A percentile compares a stretch with the other conserved stretches of the same genome.
Conservation (phyloP, 257 asterid species). For the Nicotiana noctiflora region DNA sequence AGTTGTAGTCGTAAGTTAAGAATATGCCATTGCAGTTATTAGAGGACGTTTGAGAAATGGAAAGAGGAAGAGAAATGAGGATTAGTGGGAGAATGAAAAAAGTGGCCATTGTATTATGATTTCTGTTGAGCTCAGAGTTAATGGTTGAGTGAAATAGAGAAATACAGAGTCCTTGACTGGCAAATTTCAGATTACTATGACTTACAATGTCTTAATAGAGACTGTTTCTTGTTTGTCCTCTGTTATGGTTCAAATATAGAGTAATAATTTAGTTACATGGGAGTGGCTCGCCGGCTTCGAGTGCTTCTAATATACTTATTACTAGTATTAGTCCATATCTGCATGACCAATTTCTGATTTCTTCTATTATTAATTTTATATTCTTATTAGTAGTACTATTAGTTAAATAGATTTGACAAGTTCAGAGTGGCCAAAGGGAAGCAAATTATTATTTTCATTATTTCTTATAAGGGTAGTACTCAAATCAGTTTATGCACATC, state of each 20-base stretch:
- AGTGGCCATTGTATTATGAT: constrained; percentile 20
- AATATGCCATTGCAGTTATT: constrained; percentile 44
- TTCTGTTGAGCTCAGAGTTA: constrained; percentile 17
- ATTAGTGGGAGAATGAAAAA: constrained; percentile 13
- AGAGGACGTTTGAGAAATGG: constrained; percentile 34
- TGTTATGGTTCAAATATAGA: constrained; percentile 15
- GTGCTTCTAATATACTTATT: constrained; percentile 10
- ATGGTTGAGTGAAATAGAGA: background rate
- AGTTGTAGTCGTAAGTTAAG: constrained; percentile 30
- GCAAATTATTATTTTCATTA: no score
- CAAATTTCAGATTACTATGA: background rate
- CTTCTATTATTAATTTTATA: background rate
- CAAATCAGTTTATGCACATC: no score
- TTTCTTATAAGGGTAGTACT: no score
- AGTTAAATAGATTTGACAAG: background rate
- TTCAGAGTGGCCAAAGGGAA: background rate
- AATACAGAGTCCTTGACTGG: background rate
- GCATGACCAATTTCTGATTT: background rate
- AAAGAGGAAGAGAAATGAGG: constrained; percentile 24
- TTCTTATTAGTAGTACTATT: background rate
- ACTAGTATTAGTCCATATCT: background rate
- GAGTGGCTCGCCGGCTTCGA: constrained; percentile 33
- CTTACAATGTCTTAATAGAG: background rate
- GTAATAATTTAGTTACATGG: background rate
- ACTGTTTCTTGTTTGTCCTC: constrained; percentile 1